Base-by-base conservation (phyloP, 371 early-diverging fungal species). In the Rhizomucor miehei region DNA sequence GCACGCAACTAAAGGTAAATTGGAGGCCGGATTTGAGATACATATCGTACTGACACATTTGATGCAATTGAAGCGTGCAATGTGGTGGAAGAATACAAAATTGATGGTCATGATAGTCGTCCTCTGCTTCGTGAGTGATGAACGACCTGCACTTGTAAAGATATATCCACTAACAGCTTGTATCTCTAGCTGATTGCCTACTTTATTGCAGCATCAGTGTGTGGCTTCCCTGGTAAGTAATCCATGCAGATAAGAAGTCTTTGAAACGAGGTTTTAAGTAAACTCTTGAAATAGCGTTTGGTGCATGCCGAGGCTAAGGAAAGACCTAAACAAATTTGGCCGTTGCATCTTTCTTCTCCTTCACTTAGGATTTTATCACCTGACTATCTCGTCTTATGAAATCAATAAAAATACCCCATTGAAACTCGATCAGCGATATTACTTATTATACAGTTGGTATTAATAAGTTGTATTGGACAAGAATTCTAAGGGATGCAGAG, bases 61-160 rank as follows among this genome's bases (percentile, higher is more conserved):
- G 10, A 48, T 13, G n/a, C 14, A 19, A n/a, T n/a, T n/a, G n/a
- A 64, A 87, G 75, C 77, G 92, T 45, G 81, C 81, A 48, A 89
- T 93, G 88, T 94, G 94, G 95, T 96, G 93, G 92, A 93, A 93
- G 67, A 93, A 93, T 77, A 82, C 85, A 49, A 87, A 88, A 63
- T 69, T 94, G 44, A 86, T 91, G 81, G 65, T 77, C 23, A 74
- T 87, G 59, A 75, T 92, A 46, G 79, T 65, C n/a, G 53, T 78
- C n/a, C 85, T 86, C 13, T 60, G 81, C 14, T 60, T 92, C 12
- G 84, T 89, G 67, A 81, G 87, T 82, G 8, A 29, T 38, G 56
- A 40, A 24, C 44, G 21, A n/a, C 51, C 20, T 3, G 47, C 11
- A 23, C 12, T 10, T 19, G 17, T 38, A 29, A 11, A 2, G n/a